Evolutionary conservation across 768 basidiomycete genomes (phyloP), one percentile per base, ranked within the genome.

Genomic region (Pleurotus platypus): DNA sequence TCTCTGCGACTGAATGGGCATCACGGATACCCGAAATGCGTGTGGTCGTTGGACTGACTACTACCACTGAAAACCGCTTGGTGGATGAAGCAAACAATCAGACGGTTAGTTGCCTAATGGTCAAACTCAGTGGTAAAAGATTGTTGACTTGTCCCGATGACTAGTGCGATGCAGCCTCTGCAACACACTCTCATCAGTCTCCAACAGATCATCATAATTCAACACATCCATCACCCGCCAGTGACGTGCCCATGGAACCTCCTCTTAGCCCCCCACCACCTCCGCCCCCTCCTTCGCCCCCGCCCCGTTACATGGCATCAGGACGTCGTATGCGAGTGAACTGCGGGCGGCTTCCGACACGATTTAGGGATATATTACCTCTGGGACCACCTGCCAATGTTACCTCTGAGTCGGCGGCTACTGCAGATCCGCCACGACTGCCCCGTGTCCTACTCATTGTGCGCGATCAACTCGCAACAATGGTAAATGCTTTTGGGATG

Each of bases 391-490:
- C 57, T 11, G 48, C 56, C 18, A 16, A 56, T 43, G 30, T 39
- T 4, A 9, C 49, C 15, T 27, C 26, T 27, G 37, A 49, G 39
- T 24, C n/a, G 27, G 40, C 26, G 2, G n/a, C 35, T 47, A n/a
- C 26, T 16, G 26, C 49, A 15, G 53, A 57, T 43, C 49, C 9
- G 11, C n/a, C 37, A n/a, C 12, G 13, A 3, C 50, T 58, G 18
- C 57, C 55, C n/a, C 45, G 55, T 6, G 70, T 72, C 57, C 62
- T 46, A 43, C 55, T 60, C 15, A 46, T 56, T 46, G 55, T 62
- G 9, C 45, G 53, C 6, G 57, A 64, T 42, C 42, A 27, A 7
- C 45, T 64, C n/a, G 50, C 43, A 6, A 60, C n/a, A 39, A 69
- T 5, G 50, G 46, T 16, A 2, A 58, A 47, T 57, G 62, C 24